Percentiles rank a stretch among this genome's conserved stretches.
phyloP scores from a whole-genome alignment of 306 rosid genomes.

The Rubus parviflorus region DNA sequence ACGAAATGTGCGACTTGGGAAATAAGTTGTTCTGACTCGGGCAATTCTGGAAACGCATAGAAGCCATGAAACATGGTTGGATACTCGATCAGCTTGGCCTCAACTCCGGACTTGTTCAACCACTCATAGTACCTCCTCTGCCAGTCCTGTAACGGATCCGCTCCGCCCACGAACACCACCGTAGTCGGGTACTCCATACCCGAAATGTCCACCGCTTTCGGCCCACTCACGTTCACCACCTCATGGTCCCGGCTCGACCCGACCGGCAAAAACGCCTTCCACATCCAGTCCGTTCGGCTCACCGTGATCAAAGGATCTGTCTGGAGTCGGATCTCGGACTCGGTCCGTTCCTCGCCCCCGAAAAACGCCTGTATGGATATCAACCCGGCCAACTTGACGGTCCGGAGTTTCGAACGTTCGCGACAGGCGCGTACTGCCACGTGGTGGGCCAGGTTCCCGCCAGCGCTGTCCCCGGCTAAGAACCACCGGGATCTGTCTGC shows the following conservation, averaged over 20 bases:
- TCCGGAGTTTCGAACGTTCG: background rate
- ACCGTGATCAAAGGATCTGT: conserved; percentile 34
- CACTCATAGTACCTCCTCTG: conserved; percentile 63
- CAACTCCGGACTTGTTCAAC: conserved; percentile 51
- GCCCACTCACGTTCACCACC: conserved; percentile 57
- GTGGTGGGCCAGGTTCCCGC: conserved; percentile 69
- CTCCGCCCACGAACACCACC: conserved; percentile 55
- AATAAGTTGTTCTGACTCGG: conserved; percentile 40
- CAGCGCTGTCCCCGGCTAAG: conserved; percentile 77
- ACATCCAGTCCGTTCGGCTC: conserved; percentile 52
- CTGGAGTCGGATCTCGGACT: conserved; percentile 44
- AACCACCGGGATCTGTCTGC: conserved; percentile 57
- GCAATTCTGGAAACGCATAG: conserved; percentile 50
- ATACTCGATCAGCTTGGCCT: conserved; percentile 46
- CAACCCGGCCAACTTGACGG: conserved; percentile 33
- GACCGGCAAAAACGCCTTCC: conserved; percentile 42
- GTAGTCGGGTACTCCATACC: conserved; percentile 57
- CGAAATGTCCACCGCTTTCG: conserved; percentile 48
- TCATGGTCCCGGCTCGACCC: conserved; percentile 31
- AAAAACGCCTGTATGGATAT: conserved; percentile 65
- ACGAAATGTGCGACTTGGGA: conserved; percentile 53
- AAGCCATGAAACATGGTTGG: conserved; percentile 60
- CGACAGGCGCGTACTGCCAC: conserved; percentile 41
- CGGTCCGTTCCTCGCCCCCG: conserved; percentile 71
- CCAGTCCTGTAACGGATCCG: conserved; percentile 74